These are phyloP conservation scores for Aspergillus kassunensis DNA, from an alignment of 495 filamentous ascomycete genomes.

Conservation along the genomic window DNA sequence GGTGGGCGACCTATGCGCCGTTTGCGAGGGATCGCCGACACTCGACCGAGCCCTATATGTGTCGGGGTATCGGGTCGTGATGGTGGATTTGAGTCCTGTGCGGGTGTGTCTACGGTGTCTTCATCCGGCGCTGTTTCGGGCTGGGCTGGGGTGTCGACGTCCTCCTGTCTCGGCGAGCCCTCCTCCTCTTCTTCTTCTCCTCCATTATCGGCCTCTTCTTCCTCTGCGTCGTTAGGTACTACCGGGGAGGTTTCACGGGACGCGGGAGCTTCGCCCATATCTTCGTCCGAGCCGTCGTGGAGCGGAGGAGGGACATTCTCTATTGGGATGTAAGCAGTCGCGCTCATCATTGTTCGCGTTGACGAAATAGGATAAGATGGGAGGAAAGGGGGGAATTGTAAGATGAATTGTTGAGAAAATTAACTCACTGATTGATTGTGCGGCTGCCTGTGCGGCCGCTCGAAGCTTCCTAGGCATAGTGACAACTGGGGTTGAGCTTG, in stretches of 20 bases:
- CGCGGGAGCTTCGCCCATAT: slow-evolving; percentile 41
- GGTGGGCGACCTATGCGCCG: slow-evolving; percentile 81
- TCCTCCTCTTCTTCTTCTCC: neutral
- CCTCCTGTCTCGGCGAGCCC: neutral
- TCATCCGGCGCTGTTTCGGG: slow-evolving; percentile 28
- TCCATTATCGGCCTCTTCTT: neutral
- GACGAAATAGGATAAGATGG: neutral
- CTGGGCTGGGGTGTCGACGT: slow-evolving; percentile 27
- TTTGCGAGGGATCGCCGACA: slow-evolving; percentile 62
- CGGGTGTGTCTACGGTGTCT: slow-evolving; percentile 33
- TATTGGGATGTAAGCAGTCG: slow-evolving; percentile 21
- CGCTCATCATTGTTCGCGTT: slow-evolving; percentile 14
- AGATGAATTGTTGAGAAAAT: neutral
- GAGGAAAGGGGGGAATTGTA: neutral
- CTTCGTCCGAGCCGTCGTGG: slow-evolving; percentile 46
- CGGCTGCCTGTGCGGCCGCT: slow-evolving; percentile 48
- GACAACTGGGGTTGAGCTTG: slow-evolving; percentile 8
- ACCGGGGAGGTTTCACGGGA: slow-evolving; percentile 37
- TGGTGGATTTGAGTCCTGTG: slow-evolving; percentile 33
- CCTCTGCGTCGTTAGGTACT: slow-evolving; percentile 4
- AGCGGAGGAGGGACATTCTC: slow-evolving; percentile 43
- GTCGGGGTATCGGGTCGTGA: slow-evolving; percentile 32
- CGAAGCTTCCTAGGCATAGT: slow-evolving; percentile 48
- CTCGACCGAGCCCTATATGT: slow-evolving; percentile 27
- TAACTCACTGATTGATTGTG: slow-evolving; percentile 43